Conservation (phyloP, 1,139 yeast species). For the Geotrichum citri-aurantii region DNA sequence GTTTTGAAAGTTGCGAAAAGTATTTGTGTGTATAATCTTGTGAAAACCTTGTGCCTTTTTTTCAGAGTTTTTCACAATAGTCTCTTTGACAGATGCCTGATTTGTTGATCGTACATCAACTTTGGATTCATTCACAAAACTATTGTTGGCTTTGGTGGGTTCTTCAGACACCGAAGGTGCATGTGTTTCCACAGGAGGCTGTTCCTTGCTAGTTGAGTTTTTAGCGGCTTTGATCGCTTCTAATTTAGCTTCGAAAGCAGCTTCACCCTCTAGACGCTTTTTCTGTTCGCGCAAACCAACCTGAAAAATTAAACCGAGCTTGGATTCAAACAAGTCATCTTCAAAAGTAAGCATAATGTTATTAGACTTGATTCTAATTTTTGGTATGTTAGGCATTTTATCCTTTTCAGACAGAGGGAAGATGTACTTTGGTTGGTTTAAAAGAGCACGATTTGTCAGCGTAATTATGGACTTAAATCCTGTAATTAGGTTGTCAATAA, state of each 20-base stretch:
- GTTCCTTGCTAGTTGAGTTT: constrained; percentile 9
- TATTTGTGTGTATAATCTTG: not conserved
- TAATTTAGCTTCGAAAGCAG: constrained; percentile 46
- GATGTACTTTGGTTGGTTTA: constrained; percentile 38
- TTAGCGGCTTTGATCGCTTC: constrained; percentile 25
- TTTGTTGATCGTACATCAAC: not conserved
- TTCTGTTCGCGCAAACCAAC: constrained; percentile 70
- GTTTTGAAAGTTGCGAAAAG: constrained; percentile 3
- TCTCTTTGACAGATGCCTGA: not conserved
- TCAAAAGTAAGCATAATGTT: constrained; percentile 50
- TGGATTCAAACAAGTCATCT: constrained; percentile 85
- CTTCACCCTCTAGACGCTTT: constrained; percentile 53
- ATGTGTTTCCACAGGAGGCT: not conserved
- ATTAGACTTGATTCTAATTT: constrained; percentile 46
- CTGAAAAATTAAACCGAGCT: constrained; percentile 68
- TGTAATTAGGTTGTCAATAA: constrained; percentile 61
- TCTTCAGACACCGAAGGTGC: not conserved
- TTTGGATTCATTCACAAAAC: not conserved
- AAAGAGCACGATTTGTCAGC: constrained; percentile 46
- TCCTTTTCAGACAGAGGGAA: constrained; percentile 37
- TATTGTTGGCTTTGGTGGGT: not conserved
- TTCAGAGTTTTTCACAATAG: not conserved
- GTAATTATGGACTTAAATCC: constrained; percentile 56
- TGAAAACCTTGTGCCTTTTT: not conserved
- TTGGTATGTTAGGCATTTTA: constrained; percentile 43